Base-by-base conservation (phyloP, 192 early-diverging fungal genomes). In the Podila horticola region DNA sequence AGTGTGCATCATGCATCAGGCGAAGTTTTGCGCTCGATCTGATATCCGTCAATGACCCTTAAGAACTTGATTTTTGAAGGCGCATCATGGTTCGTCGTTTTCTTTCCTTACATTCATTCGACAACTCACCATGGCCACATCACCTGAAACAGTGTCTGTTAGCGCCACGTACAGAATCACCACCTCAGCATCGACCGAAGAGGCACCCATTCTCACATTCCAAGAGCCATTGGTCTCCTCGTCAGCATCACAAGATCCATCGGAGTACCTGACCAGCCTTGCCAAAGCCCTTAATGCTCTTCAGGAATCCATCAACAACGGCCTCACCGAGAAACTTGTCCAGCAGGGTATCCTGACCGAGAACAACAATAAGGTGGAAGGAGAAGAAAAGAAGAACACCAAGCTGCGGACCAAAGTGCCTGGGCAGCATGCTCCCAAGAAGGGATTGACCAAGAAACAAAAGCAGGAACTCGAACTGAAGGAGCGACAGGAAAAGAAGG, bases 391-490 rank as follows among this genome's bases (percentile, higher is more conserved):
- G 19, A 55, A 69, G 9, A 73, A 73, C 15, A 81, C 51, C 41
- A 81, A 81, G 62, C 29, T 81, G 41, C 62, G 77, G 48, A 81
- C 77, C 51, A 81, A 81, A 30, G 67, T 73, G 20, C 77, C 77
- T 28, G 77, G 77, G 28, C 77, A 81, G 52, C 71, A 81, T 26
- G 71, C 71, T 38, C 55, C 64, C 64, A 79, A 79, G 61, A 79
- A 79, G 65, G 75, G 75, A 10, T 60, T 72, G 33, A 72, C 77
- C 13, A 81, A 81, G 62, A 73, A 71, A 38, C 74, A 76, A 55
- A 61, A 60, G n/a, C 61, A 38, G 52, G 62, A 67, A 50, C 62
- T 48, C 51, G 63, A 66, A 19, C 61, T 45, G 30, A 28, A 69
- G 67, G 17, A 24, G 3, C n/a, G 45, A 17, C 22, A 69, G 2